Conservation (phyloP, 2,329 filamentous ascomycete genomes). For the Dothideomycetes sp. region DNA sequence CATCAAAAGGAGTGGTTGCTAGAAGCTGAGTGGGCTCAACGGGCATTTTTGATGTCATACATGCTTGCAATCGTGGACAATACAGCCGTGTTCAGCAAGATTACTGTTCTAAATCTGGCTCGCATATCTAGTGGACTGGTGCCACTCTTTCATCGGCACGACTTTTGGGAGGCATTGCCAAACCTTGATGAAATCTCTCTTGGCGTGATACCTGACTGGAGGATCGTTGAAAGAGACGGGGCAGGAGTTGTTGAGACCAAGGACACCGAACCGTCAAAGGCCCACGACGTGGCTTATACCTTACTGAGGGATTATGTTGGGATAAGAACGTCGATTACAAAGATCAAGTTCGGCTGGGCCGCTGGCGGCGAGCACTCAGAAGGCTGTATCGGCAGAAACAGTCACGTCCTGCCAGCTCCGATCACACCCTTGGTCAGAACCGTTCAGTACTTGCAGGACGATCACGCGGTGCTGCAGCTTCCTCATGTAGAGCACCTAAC, state of each 20-base stretch:
- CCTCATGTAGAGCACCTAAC: constrained; percentile 48
- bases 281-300: constrained; percentile 40
- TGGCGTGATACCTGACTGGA: constrained; percentile 56
- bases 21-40: constrained; percentile 58
- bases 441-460: constrained; percentile 14
- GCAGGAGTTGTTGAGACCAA: constrained; percentile 40
- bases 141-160: constrained; percentile 40
- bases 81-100: constrained; percentile 37
- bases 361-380: constrained; percentile 57
- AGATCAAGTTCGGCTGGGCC: constrained; percentile 54
- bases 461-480: constrained; percentile 35
- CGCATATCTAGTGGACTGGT: constrained; percentile 54
- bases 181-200: constrained; percentile 45
- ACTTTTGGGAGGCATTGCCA: constrained; percentile 52
- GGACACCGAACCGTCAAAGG: constrained; percentile 39
- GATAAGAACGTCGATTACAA: constrained; percentile 44
- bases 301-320: constrained; percentile 34
- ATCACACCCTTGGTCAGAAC: constrained; percentile 22
- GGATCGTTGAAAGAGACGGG: constrained; percentile 43
- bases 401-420: constrained; percentile 52
- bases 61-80: constrained; percentile 55
- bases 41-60: constrained; percentile 57
- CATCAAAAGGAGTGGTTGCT: constrained; percentile 59
- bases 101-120: constrained; percentile 52
- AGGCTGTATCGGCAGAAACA: constrained; percentile 51